Base-by-base conservation (phyloP, 805 yeast species). In the Candida golubevii region DNA sequence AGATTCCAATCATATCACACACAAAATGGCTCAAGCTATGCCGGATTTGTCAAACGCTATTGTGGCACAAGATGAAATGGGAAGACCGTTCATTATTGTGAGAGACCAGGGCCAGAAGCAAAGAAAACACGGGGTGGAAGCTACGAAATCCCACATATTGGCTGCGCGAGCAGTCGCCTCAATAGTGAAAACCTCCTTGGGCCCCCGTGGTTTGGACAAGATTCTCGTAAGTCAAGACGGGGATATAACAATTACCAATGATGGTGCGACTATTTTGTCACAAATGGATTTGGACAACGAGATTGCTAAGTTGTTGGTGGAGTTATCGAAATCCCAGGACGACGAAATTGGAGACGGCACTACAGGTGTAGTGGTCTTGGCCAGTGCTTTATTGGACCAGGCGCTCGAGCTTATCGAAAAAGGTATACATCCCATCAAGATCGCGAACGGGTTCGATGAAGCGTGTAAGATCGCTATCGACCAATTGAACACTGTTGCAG, bases 301-400 rank as follows among this genome's bases (percentile, higher is more conserved):
- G 69, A 89, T 93, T 56, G 99, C 99, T 54, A 93, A 93, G 67
- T 74, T 93, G 49, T 72, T 93, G 60, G 99, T 93, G 14, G 96
- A 95, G 68, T 77, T 93, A 53, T 85, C 97, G 28, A 86, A 80
- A 64, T 87, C 96, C 26, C 99, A 91, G 73, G 99, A 91, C 66
- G 97, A 93, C 63, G 98, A 91, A 69, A 88, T 91, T 62, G 99
- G 99, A 45, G 99, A 91, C 65, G 99, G 99, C 61, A 93, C 99
- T 27, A 93, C 99, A 6, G 98, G 98, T 61, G 99, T 93, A 27
- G 98, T 93, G 42, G 98, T 93, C 2, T 72, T 93, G 41, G 98
- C 99, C 1, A 86, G 96, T 54, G 95, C 98, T 2, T 72, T 93
- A 51, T 74, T 93, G 47, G 97, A 91, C 64, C 96, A 93, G 69